Evolutionary conservation across 1,284 basidiomycete genomes (phyloP), one percentile per base, ranked within the genome.

Genomic region (Meira miltonrushii): DNA sequence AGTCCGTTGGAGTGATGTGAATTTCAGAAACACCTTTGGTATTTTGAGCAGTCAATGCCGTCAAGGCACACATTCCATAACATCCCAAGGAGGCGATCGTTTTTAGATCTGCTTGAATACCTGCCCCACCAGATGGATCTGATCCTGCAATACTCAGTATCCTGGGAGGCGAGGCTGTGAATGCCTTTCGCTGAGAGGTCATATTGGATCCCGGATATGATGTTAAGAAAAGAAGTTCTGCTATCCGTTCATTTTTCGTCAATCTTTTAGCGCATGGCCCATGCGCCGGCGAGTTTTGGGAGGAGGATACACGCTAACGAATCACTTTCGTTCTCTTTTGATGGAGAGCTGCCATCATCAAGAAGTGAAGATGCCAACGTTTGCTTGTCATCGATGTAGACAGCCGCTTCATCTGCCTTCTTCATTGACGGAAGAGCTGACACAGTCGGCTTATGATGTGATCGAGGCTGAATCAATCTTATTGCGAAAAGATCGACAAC

Each of bases 21-120:
- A 80, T 69, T 21, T 88, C 74, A 85, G 82, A 57, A 0, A 96
- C 92, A 4, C 91, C 92, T 0, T 79, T 82, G 0, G 92, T 95
- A 77, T 95, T 95, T 77, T 97, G 93, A 0, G 92, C 89, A 0
- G 90, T 93, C 49, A 96, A 78, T 0, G 91, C 92, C 0, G 93
- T 95, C 56, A 94, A 81, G 3, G 86, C 90, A 59, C 86, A 89
- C n/a, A 88, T 83, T 17, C 90, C 93, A 73, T 92, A 95, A 68
- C 88, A 89, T 37, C 83, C 83, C 28, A 88, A 83, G 0, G 89
- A 86, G 1, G 88, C 85, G 59, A 80, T 73, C 0, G 80, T 89
- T 79, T 90, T 92, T 39, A 96, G 81, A 79, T 96, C 93, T 15
- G 82, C 82, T 70, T 83, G 91, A 49, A 94, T 90, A 0, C 92